phyloP scores from a whole-genome alignment of 1,139 yeast genomes.

The Suhomyces kunorum region DNA sequence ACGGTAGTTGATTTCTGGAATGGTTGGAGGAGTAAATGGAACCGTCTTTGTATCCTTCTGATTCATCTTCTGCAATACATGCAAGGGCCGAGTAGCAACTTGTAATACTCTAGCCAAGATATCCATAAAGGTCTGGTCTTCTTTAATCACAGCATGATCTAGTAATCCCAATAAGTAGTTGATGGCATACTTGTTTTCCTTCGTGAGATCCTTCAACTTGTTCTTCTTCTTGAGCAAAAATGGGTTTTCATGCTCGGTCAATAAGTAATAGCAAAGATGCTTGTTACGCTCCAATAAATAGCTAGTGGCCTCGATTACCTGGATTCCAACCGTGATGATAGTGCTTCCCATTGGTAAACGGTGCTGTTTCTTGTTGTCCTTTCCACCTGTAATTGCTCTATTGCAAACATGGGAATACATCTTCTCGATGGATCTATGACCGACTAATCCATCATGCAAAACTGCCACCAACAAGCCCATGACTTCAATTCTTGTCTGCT shows the following conservation, averaged over 20 bases:
- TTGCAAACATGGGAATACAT: slow-evolving; percentile 60
- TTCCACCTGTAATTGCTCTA: slow-evolving; percentile 22
- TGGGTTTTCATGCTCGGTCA: slow-evolving; percentile 77
- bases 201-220: slow-evolving; percentile 42
- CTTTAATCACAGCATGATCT: slow-evolving; percentile 62
- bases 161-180: slow-evolving; percentile 65
- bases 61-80: slow-evolving; percentile 42
- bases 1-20: slow-evolving; percentile 64
- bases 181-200: slow-evolving; percentile 65
- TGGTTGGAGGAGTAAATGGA: slow-evolving; percentile 57
- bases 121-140: slow-evolving; percentile 77
- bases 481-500: slow-evolving; percentile 79
- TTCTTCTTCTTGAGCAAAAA: slow-evolving; percentile 48
- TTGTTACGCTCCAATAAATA: slow-evolving; percentile 68
- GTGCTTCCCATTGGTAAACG: slow-evolving; percentile 64
- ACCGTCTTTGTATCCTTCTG: slow-evolving; percentile 18
- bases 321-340: slow-evolving; percentile 71
- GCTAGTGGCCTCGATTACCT: slow-evolving; percentile 74
- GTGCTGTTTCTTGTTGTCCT: slow-evolving; percentile 18
- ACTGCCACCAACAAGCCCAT: slow-evolving; percentile 67
- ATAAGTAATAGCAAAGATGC: slow-evolving; percentile 71
- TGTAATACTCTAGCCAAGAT: slow-evolving; percentile 72
- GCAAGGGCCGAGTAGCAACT: slow-evolving; percentile 73
- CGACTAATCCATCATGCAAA: slow-evolving; percentile 70
- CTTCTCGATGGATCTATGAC: slow-evolving; percentile 62